Evolutionary conservation across 495 filamentous ascomycete species (phyloP).

Genomic region (Annulohypoxylon moriforme): DNA sequence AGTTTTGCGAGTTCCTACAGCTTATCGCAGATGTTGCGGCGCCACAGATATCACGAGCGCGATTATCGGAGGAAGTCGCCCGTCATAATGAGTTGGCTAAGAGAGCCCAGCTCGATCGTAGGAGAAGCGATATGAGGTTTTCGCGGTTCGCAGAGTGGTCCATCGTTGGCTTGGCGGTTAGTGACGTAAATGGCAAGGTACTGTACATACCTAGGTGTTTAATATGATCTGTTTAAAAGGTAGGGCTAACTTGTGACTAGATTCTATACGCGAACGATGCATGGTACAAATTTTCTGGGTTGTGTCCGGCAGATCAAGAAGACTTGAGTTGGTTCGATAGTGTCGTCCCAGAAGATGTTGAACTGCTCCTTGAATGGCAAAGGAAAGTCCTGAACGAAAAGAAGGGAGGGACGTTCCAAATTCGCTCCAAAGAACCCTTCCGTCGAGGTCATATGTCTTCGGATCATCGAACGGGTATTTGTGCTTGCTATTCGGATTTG

Average conservation of each 20-base stretch:
- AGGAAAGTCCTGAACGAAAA: constrained; percentile 31
- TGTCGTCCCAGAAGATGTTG: constrained; percentile 37
- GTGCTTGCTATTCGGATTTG: constrained; percentile 47
- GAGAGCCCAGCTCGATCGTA: constrained; percentile 32
- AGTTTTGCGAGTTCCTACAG: constrained; percentile 46
- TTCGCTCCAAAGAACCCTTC: constrained; percentile 39
- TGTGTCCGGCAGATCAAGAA: constrained; percentile 24
- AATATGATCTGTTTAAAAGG: neutral
- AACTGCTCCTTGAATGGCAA: constrained; percentile 36
- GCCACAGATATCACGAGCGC: constrained; percentile 32
- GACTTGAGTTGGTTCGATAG: constrained; percentile 36
- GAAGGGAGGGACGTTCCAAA: constrained; percentile 42
- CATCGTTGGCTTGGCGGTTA: constrained; percentile 37
- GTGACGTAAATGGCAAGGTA: constrained; percentile 35
- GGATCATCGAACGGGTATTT: constrained; percentile 40
- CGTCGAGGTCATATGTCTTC: constrained; percentile 38
- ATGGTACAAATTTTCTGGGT: constrained; percentile 40
- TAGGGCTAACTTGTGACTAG: constrained; percentile 5
- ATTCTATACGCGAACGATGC: constrained; percentile 41
- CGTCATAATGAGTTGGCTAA: constrained; percentile 38
- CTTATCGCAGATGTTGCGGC: constrained; percentile 25
- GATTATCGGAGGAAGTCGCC: constrained; percentile 36
- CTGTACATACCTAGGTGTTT: neutral
- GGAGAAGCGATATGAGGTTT: constrained; percentile 41
- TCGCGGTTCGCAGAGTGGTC: constrained; percentile 41